Evolutionary conservation across 768 basidiomycete genomes (phyloP).

Genomic region (Hemileccinum impolitum): DNA sequence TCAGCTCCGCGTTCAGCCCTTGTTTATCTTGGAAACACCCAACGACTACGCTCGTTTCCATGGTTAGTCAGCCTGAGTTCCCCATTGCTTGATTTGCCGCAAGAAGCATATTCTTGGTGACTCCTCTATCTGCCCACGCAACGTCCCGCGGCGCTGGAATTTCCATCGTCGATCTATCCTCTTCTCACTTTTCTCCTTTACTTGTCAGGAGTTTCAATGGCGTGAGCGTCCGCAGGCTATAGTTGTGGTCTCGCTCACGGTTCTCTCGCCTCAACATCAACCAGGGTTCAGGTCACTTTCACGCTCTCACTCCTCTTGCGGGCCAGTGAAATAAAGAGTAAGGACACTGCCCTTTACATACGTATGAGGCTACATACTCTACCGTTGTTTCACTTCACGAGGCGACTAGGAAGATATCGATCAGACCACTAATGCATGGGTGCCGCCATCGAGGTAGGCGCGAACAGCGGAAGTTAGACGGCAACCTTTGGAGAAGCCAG

Average conservation of each 20-base stretch:
- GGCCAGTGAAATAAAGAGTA: constrained; percentile 68
- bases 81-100: background rate
- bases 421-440: background rate
- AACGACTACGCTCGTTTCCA: constrained; percentile 79
- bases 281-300: too few species aligned
- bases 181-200: constrained; percentile 47
- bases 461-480: too few species aligned
- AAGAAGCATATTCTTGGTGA: constrained; percentile 30
- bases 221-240: constrained; percentile 39
- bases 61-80: constrained; percentile 42
- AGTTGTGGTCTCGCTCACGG: constrained; percentile 1
- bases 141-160: constrained; percentile 52
- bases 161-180: constrained; percentile 50
- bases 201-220: constrained; percentile 46
- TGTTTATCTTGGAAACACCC: constrained; percentile 72
- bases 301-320: constrained; percentile 38
- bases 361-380: background rate
- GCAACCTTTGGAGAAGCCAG: too few species aligned
- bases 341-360: background rate
- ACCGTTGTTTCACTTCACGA: background rate
- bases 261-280: constrained; percentile 4
- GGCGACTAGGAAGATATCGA: background rate
- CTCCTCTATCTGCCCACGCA: constrained; percentile 3
- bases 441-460: too few species aligned
- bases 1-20: constrained; percentile 39